Evolutionary conservation across 202 grass and related monocot species (phyloP), one percentile per base, ranked within the genome.

Genomic region (Setaria viridis): DNA sequence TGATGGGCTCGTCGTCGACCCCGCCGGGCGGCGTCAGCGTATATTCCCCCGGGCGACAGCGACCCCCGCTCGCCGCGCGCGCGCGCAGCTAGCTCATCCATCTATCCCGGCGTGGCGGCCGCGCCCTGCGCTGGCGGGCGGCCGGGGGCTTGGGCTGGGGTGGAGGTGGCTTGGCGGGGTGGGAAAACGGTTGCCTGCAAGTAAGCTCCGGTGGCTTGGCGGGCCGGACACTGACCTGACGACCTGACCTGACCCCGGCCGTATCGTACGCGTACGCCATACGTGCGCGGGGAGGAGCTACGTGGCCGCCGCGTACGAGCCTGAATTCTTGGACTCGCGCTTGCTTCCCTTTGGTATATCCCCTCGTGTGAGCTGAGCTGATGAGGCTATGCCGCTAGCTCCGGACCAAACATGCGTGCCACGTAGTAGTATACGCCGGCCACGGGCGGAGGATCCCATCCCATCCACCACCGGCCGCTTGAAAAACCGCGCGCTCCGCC

Each of bases 111-210:
- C 39, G 39, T 41, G 39, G 39, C 39, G 39, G 39, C 39, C 39
- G 37, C 39, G 39, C 35, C 35, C 35, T 6, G 3, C 34, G 34
- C 34, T 35, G 34, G 34, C 25, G 25, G 25, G 25, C 25, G 25
- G 25, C 25, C 25, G 34, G 34, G 34, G 1, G 39, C 39, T 6
- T 41, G 39, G 39, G 25, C 25, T 46, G 69, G 15, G 19, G 10
- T 35, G 70, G 68, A 2, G 87, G 80, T 94, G 29, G 80, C 93
- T 95, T 95, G 76, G 13, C 29, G 32, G 74, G 49, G 83, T 89
- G 88, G 93, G 87, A 11, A 95, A 95, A 77, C 86, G 93, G 86
- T 93, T 92, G 93, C 72, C 88, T 85, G 79, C 93, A 93, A 95
- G 93, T 87, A 93, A 93, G 73, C 80, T 87, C 77, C 66, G 34